Evolutionary conservation across 805 yeast species (phyloP).

Genomic region (Spathaspora passalidarum): DNA sequence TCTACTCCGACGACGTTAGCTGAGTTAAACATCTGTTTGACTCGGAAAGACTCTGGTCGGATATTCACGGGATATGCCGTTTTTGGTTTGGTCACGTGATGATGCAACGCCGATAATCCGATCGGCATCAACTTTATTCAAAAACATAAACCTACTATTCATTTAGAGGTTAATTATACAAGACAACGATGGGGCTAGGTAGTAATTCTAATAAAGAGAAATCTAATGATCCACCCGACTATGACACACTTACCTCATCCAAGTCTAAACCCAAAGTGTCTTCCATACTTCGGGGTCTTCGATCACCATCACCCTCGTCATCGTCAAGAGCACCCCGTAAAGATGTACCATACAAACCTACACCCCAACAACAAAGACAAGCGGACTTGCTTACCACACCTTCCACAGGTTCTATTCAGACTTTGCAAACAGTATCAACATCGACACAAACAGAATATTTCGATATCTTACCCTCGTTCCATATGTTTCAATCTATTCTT

Average conservation of each 20-base stretch:
- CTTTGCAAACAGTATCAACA: conserved; percentile 8
- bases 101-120: too few species aligned
- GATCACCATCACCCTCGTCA: neutral
- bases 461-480: conserved; percentile 67
- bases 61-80: too few species aligned
- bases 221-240: neutral
- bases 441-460: conserved; percentile 35
- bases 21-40: too few species aligned
- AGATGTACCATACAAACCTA: conserved; percentile 32
- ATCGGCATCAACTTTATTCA: too few species aligned
- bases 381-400: conserved; percentile 26
- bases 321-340: conserved; percentile 4
- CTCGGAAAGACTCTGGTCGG: too few species aligned
- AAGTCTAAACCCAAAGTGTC: conserved; percentile 2
- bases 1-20: too few species aligned
- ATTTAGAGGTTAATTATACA: too few species aligned
- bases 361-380: conserved; percentile 32
- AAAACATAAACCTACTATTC: too few species aligned
- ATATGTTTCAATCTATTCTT: conserved; percentile 57
- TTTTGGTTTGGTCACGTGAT: too few species aligned
- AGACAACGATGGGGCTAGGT: too few species aligned
- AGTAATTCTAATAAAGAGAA: neutral
- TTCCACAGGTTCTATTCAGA: conserved; percentile 21
- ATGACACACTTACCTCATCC: neutral
- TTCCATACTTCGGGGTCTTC: conserved; percentile 8